Evolutionary conservation across 1,284 basidiomycete species (phyloP), one percentile per base, ranked within the genome.

Genomic region (Apiotrichum akiyoshidainum): DNA sequence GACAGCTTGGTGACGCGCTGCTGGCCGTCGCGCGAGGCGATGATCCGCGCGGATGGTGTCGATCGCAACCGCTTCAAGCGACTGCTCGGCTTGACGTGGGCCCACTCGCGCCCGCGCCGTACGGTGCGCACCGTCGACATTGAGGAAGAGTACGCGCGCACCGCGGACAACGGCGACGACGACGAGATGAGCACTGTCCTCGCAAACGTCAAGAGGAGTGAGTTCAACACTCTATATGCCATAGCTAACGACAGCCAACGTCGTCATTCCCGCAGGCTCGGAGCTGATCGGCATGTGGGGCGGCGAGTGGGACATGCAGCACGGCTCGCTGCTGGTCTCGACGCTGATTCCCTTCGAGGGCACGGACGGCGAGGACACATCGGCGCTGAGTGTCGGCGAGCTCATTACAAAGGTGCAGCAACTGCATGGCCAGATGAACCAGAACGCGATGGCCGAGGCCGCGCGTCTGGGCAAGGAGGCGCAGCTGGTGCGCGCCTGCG

Each of bases 311-410:
- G 70, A 76, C 53, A 74, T 76, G 66, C 42, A 52, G 71, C 71
- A 73, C 35, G 77, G 77, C 35, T 74, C 75, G 12, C 61, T 78
- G 6, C 70, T 78, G 49, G 70, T 78, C 35, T 74, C 76, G 34
- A 78, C 76, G 1, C 71, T 74, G 16, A 72, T 78, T 9, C 76
- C 76, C 1, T 78, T 78, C 68, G 77, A 78, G 65, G 74, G 75
- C 6, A 68, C 72, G n/a, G 76, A 78, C 55, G 75, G 76, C 22
- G 76, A 78, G 60, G 74, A 77, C 58, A 68, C 65, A 44, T 71
- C 73, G 0, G 76, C 76, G 10, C 60, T 78, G 16, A 71, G 68
- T 0, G 74, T 78, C 42, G 77, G 76, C 22, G 77, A 78, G 64
- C 71, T 78, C 57, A 74, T 75, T 59, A 70, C 72, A 52, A 74